Base-by-base conservation (phyloP, 78 protist genomes). In the Planoprotostelium fungivorum region DNA sequence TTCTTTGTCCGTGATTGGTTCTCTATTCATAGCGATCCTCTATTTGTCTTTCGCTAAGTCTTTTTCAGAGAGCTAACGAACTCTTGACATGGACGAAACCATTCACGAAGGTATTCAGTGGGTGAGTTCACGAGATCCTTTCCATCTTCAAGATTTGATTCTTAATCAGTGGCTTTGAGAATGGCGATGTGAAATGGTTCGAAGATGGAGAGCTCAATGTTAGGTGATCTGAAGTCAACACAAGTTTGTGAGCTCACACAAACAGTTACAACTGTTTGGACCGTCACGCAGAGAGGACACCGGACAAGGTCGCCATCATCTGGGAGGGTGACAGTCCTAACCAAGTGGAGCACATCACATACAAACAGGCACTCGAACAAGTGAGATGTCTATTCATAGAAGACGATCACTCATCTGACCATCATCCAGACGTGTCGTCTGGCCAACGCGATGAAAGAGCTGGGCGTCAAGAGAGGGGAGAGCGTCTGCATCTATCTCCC, bases 401-500 rank as follows among this genome's bases (percentile, higher is more conserved):
- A 36, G 29, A 38, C 36, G 31, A 87, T 87, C 25, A 35, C 86
- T 23, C 10, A 28, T 35, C 36, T 85, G 38, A 85, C 29, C 38
- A 25, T 25, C 16, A 25, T 51, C 5, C 51, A 92, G 89, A 95
- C 93, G 36, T 90, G 94, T 39, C 84, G 90, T 36, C 34, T 96
- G 84, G 97, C 98, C 1, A 96, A 96, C 91, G 92, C 95, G 88
- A 73, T 97, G 37, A 88, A 93, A 90, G 86, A 92, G 36, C n/a
- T 88, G 34, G 98, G 98, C 0, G 95, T 96, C 29, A 37, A 90
- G 34, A 94, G 94, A 84, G 99, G 99, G 29, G 98, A 97, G 84
- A 89, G 95, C 1, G 99, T 98, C 29, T 91, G 95, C 37, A 96
- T 98, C 84, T 98, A 97, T 92, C 39, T 98, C 95, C 98, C 99